Evolutionary conservation across 805 yeast genomes (phyloP), one percentile per base, ranked within the genome.

Genomic region (Teunomyces atbi): DNA sequence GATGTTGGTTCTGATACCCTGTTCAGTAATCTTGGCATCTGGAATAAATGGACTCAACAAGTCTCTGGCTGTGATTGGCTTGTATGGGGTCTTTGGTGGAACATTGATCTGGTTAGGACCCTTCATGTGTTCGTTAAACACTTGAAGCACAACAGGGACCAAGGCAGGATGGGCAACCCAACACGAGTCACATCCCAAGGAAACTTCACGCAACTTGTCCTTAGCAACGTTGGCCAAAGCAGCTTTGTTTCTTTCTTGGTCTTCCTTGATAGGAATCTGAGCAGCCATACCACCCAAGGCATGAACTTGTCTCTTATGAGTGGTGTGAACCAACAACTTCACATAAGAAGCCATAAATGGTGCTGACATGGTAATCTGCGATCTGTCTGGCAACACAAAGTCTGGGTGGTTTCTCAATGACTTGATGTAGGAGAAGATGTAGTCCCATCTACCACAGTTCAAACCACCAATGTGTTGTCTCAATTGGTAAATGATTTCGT

Each of bases 251-350:
- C 82, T 79, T 49, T 71, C 78, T 28, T 76, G 71, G 59, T 86
- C 90, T 53, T 79, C 74, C 65, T 86, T 86, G 68, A 86, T 86
- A 52, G 94, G 92, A 57, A 86, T 84, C 55, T 85, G 87, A 4
- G 92, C 92, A 53, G 94, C 92, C 95, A 86, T 86, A 56, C 95
- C 95, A 57, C 95, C 94, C 82, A 86, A 84, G 15, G 92, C 92
- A 61, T 86, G 91, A 36, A 86, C 92, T 51, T 84, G 86, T 69
- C 92, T 78, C 58, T 79, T 75, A 64, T 86, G 95, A 66, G 89
- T 83, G 38, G 82, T 79, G 64, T 83, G 77, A 55, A 86, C 88
- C 64, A 86, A 73, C 58, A 83, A 77, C 56, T 81, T 81, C 45
- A 86, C 92, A 60, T 86, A 86, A 13, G 86, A 79, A 21, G 84